Evolutionary conservation across 352 stramenopile genomes (phyloP), one percentile per base, ranked within the genome.

Genomic region (Pythium phragmitis): DNA sequence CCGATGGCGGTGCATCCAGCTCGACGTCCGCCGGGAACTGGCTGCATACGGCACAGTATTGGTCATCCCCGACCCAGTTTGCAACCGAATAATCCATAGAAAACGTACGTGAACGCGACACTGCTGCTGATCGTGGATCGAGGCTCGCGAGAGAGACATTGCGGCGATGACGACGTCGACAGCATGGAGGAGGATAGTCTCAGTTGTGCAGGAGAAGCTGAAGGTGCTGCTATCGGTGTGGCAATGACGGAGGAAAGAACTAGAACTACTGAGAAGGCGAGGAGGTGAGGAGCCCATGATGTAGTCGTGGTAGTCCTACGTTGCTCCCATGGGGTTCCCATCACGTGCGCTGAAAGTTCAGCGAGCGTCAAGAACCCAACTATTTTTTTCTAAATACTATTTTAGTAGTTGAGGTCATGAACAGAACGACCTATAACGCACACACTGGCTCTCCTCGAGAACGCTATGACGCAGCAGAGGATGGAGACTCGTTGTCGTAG

Each of bases 31-130:
- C 21, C 1, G 21, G 13, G 41, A 17, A 59, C 26, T 30, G 26
- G 26, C 26, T 30, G 26, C 2, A 30, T 5, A 30, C 26, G 4
- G 4, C 26, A 30, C 4, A 3, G 26, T 30, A 30, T 30, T 30
- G 26, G 26, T 30, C 26, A 30, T 30, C 26, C 26, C 4, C 2
- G 4, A 30, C 26, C 26, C 26, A 30, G 2, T 30, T 30, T 5
- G 4, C 26, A 30, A 30, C 26, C 26, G 26, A 30, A 3, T 30
- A 30, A 30, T 49, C 19, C 36, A 48, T 47, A 33, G 30, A 33
- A 49, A 21, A 60, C 60, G 42, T 41, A 66, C 60, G 41, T 39
- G 41, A 66, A 66, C 26, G 60, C 50, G 28, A 65, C 26, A 26
- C 47, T 45, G 19, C 33, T 26, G 48, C 13, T 43, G 3, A 52